Percentiles rank a stretch among this genome's conserved stretches.
Conservation (phyloP, 495 filamentous ascomycete species). For the Penicillium chermesinum region DNA sequence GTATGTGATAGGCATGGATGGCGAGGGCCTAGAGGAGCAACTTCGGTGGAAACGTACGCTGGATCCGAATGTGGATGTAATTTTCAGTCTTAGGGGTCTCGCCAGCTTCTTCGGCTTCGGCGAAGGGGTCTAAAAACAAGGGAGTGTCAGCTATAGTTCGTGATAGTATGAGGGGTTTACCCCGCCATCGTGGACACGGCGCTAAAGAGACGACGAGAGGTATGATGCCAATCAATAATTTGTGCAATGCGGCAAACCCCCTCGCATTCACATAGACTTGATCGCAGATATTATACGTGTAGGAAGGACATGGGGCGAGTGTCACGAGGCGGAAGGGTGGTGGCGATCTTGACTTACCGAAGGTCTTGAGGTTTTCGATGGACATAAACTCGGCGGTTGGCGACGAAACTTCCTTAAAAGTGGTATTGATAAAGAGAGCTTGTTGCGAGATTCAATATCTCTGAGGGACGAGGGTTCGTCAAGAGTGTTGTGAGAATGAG, state of each 20-base stretch:
- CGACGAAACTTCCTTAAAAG: slow-evolving; percentile 42
- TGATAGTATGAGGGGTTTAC: slow-evolving; percentile 26
- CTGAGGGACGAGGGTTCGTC: slow-evolving; percentile 26
- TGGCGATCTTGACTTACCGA: slow-evolving; percentile 66
- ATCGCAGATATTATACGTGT: background rate
- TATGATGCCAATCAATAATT: background rate
- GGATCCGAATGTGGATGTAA: slow-evolving; percentile 99
- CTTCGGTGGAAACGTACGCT: slow-evolving; percentile 90
- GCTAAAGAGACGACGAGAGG: background rate
- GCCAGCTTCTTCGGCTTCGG: slow-evolving; percentile 99
- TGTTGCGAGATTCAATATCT: slow-evolving; percentile 37
- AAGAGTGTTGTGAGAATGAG: slow-evolving; percentile 12
- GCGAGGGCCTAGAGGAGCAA: too few species aligned
- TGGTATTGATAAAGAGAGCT: slow-evolving; percentile 30
- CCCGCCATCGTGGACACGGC: slow-evolving; percentile 23
- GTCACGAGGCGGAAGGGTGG: slow-evolving; percentile 17
- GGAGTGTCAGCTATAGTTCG: slow-evolving; percentile 33
- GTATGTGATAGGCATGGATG: too few species aligned
- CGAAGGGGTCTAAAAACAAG: slow-evolving; percentile 85
- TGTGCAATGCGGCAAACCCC: background rate
- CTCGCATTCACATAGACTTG: background rate
- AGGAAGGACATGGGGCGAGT: slow-evolving; percentile 11
- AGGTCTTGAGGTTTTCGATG: slow-evolving; percentile 99
- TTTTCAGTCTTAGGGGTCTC: slow-evolving; percentile 90
- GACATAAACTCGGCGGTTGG: slow-evolving; percentile 86